These are phyloP conservation scores for Tylopilus sp. DNA, from an alignment of 768 basidiomycete genomes.

Conservation along the genomic window DNA sequence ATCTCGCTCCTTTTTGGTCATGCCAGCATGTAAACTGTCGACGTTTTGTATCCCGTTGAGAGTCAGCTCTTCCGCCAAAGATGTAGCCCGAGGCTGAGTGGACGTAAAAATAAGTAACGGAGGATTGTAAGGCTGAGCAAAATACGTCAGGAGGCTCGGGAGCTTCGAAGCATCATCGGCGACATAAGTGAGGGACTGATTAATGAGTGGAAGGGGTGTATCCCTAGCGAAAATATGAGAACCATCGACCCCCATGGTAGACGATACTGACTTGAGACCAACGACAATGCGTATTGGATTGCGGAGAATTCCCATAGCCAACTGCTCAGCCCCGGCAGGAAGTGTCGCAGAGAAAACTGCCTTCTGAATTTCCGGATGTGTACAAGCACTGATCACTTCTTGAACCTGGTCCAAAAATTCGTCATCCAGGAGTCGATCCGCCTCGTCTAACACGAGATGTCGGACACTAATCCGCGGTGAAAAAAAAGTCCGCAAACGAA, in stretches of 20 bases:
- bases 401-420: conserved; percentile 89
- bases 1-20: conserved; percentile 85
- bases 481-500: not conserved
- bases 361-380: conserved; percentile 67
- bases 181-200: conserved; percentile 87
- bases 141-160: conserved; percentile 77
- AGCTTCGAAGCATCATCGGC: conserved; percentile 94
- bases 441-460: conserved; percentile 86
- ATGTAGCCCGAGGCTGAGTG: conserved; percentile 79
- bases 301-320: conserved; percentile 80
- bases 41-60: conserved; percentile 77
- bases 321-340: conserved; percentile 81
- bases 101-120: conserved; percentile 91
- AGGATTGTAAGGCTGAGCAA: conserved; percentile 81
- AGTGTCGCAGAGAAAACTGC: conserved; percentile 95
- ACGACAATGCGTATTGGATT: conserved; percentile 94
- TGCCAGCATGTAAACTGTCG: conserved; percentile 87
- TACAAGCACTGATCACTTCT: conserved; percentile 81
- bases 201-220: conserved; percentile 87
- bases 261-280: conserved; percentile 76
- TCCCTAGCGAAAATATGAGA: conserved; percentile 53
- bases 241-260: not conserved
- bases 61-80: conserved; percentile 76
- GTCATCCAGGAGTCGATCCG: conserved; percentile 83
- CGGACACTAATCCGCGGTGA: conserved; percentile 55